Conservation (phyloP, 305 asterid species). For the Euphrasia arctica region DNA sequence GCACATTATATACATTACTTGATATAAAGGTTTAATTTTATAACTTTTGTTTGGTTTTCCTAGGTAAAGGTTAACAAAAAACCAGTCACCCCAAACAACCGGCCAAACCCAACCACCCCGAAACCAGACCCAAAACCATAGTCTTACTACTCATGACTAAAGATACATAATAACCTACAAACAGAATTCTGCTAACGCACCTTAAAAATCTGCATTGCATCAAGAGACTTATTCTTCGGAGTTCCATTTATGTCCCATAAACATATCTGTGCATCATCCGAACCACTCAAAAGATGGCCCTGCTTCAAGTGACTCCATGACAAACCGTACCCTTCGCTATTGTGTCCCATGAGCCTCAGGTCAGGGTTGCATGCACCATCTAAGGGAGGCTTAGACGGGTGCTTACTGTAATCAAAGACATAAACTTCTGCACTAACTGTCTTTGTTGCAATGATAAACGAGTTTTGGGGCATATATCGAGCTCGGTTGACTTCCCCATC, state of each 20-base stretch:
- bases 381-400: slow-evolving; percentile 74
- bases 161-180: no score
- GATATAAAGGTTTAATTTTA: no score
- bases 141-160: no score
- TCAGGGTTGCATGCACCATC: slow-evolving; percentile 22
- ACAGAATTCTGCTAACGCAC: neutral
- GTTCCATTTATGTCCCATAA: neutral
- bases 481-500: neutral
- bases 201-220: neutral
- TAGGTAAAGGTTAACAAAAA: no score
- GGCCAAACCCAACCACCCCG: no score
- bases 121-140: no score
- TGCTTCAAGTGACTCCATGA: neutral
- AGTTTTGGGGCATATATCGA: slow-evolving; percentile 67
- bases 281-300: neutral
- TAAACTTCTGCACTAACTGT: slow-evolving; percentile 75
- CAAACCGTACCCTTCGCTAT: neutral
- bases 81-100: no score
- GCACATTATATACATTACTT: no score
- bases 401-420: slow-evolving; percentile 76
- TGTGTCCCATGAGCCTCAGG: neutral
- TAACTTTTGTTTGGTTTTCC: no score
- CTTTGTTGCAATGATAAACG: slow-evolving; percentile 68
- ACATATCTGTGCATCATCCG: neutral
- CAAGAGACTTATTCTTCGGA: neutral